Evolutionary conservation across 1,284 basidiomycete species (phyloP).

Genomic region (Irpex sp.): DNA sequence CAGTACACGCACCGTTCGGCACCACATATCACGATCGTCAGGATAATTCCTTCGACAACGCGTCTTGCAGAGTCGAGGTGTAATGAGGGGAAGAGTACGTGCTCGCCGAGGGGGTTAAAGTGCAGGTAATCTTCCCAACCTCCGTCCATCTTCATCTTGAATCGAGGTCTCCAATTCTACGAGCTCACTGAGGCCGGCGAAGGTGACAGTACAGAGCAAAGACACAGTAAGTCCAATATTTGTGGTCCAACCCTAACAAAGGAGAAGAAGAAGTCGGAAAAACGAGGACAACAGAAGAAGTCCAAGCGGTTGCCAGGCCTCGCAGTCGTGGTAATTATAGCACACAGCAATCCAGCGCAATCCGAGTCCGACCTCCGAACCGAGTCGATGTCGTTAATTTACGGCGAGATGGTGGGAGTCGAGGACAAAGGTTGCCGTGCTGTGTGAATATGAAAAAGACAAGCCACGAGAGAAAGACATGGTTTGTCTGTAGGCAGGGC

Average conservation of each 20-base stretch:
- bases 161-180: neutral
- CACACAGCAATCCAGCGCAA: neutral
- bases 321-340: neutral
- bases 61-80: slow-evolving; percentile 45
- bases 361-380: neutral
- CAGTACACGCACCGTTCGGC: slow-evolving; percentile 47
- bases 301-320: neutral
- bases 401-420: neutral
- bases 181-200: neutral
- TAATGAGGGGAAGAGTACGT: slow-evolving; percentile 51
- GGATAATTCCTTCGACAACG: slow-evolving; percentile 39
- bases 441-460: neutral
- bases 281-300: neutral
- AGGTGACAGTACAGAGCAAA: neutral
- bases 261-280: neutral
- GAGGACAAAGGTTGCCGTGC: neutral
- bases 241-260: too few species aligned
- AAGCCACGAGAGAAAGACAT: neutral
- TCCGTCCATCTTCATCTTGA: slow-evolving; percentile 29
- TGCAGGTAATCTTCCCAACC: slow-evolving; percentile 49
- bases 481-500: neutral
- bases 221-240: neutral
- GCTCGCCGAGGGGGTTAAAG: slow-evolving; percentile 51
- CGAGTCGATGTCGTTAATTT: neutral
- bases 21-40: slow-evolving; percentile 49